Evolutionary conservation across 106 monocot species (phyloP).

Genomic region (Platanthera zijinensis): DNA sequence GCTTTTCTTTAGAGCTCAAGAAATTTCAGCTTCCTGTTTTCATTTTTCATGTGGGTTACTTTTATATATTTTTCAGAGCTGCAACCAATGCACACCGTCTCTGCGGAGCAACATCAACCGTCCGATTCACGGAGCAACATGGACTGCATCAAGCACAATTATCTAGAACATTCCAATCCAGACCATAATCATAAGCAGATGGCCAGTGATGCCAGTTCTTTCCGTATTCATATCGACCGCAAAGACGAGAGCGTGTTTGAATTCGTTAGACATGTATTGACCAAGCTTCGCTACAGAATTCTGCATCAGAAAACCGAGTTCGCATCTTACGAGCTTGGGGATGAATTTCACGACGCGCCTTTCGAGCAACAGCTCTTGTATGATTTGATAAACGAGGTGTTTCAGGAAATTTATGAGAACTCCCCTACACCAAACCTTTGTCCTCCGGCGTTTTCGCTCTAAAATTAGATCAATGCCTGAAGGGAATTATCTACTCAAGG

Average conservation of each 20-base stretch:
- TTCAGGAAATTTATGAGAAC: slow-evolving; percentile 41
- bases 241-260: background rate
- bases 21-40: background rate
- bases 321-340: background rate
- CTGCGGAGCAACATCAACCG: slow-evolving; percentile 6
- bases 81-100: background rate
- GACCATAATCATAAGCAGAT: background rate
- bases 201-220: slow-evolving; percentile 5
- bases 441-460: slow-evolving; percentile 18
- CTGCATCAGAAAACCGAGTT: slow-evolving; percentile 5
- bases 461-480: slow-evolving; percentile 19
- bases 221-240: background rate
- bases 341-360: background rate
- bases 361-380: slow-evolving; percentile 31
- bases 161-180: background rate
- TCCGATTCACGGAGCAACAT: background rate
- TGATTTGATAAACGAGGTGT: slow-evolving; percentile 57
- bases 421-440: slow-evolving; percentile 16
- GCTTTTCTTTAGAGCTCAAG: background rate
- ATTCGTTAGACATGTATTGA: slow-evolving; percentile 32
- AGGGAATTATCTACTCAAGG: slow-evolving; percentile 39
- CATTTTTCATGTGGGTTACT: background rate
- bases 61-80: background rate
- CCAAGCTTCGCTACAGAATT: slow-evolving; percentile 28
- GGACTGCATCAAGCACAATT: background rate